Conservation (phyloP, 495 filamentous ascomycete species). For the Talaromyces liani region DNA sequence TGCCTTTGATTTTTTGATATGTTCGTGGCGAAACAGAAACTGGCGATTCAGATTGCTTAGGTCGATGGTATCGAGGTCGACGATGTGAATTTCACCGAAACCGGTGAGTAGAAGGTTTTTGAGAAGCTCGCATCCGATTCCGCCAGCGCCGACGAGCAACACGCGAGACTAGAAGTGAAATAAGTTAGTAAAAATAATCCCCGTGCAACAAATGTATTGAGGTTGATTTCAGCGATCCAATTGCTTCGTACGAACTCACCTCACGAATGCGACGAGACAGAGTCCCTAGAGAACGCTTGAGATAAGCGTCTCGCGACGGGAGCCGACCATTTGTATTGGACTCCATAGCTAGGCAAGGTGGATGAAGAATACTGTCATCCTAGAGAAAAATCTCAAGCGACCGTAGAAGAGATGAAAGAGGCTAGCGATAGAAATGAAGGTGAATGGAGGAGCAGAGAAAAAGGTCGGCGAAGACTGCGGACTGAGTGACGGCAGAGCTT, state of each 20-base stretch:
- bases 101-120: conserved; percentile 94
- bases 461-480: background rate
- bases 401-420: conserved; percentile 7
- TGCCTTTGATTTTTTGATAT: conserved; percentile 97
- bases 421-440: background rate
- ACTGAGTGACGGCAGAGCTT: conserved; percentile 6
- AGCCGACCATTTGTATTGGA: conserved; percentile 3
- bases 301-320: conserved; percentile 44
- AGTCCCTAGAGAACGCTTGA: conserved; percentile 55
- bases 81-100: conserved; percentile 90
- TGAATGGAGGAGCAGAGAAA: conserved; percentile 8
- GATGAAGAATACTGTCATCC: background rate
- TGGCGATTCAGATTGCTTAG: conserved; percentile 96
- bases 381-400: background rate
- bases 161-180: conserved; percentile 60
- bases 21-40: conserved; percentile 93
- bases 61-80: conserved; percentile 98
- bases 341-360: conserved; percentile 5
- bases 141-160: conserved; percentile 91
- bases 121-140: conserved; percentile 94
- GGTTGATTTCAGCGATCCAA: background rate
- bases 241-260: conserved; percentile 33
- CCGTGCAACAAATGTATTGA: background rate
- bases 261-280: conserved; percentile 57
- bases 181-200: background rate